Percentiles rank a stretch among this genome's conserved stretches.
Conservation (phyloP, 352 stramenopile genomes). For the Phytophthora nicotianae region DNA sequence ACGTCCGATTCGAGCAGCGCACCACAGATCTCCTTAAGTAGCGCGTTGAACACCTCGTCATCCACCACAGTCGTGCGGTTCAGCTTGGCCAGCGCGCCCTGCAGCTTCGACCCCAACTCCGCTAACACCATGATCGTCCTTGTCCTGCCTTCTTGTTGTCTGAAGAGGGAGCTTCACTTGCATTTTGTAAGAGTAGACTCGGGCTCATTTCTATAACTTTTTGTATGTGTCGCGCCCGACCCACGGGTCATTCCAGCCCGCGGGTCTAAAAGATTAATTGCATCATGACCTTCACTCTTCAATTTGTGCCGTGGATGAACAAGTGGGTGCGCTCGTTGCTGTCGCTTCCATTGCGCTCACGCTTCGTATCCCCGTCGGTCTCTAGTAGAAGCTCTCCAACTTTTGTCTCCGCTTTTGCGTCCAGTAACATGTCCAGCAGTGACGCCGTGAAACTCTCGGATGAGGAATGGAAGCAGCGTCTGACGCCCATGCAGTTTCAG, state of each 20-base stretch:
- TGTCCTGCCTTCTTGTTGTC: constrained; percentile 5
- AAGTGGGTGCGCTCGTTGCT: constrained; percentile 35
- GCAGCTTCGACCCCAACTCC: constrained; percentile 89
- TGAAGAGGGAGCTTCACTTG: constrained; percentile 3
- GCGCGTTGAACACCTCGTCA: constrained; percentile 88
- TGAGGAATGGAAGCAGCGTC: constrained; percentile 81
- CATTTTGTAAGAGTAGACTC: not conserved
- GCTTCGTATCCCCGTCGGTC: constrained; percentile 5
- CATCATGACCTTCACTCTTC: constrained; percentile 12
- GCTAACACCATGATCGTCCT: constrained; percentile 81
- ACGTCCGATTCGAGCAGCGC: constrained; percentile 92
- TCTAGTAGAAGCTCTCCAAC: constrained; percentile 6
- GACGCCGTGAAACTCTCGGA: constrained; percentile 58
- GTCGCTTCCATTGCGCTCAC: constrained; percentile 18
- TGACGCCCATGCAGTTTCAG: constrained; percentile 83
- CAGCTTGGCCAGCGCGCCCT: constrained; percentile 85
- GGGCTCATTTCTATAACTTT: not conserved
- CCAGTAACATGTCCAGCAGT: constrained; percentile 53
- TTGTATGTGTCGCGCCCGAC: not conserved
- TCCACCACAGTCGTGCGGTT: constrained; percentile 90
- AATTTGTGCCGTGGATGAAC: constrained; percentile 30
- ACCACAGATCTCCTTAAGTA: constrained; percentile 92
- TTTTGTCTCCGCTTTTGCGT: constrained; percentile 6
- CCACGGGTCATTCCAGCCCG: not conserved
- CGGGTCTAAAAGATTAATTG: not conserved